Conservation (phyloP, 1,284 basidiomycete genomes). For the Omphalotus olearius region DNA sequence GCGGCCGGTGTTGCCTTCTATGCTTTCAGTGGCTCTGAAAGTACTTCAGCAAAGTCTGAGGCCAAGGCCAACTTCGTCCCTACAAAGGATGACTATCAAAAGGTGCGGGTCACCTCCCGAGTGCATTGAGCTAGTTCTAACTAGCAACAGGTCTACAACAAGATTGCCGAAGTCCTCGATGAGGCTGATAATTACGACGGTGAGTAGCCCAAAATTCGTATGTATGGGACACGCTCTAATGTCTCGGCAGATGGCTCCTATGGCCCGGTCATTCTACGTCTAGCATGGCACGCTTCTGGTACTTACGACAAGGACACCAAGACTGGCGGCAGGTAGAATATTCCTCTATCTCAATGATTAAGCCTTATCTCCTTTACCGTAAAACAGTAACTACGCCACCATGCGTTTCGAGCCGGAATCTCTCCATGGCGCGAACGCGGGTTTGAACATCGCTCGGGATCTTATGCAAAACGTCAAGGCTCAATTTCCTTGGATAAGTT, state of each 20-base stretch:
- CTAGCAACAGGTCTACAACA: constrained; percentile 74
- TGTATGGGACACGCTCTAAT: background rate
- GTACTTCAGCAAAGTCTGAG: constrained; percentile 56
- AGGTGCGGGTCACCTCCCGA: constrained; percentile 42
- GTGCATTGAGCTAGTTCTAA: constrained; percentile 3
- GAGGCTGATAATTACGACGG: constrained; percentile 82
- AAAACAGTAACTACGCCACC: constrained; percentile 82
- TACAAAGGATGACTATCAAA: constrained; percentile 80
- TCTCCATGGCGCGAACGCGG: constrained; percentile 84
- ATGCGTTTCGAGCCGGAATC: constrained; percentile 92
- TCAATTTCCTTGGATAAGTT: constrained; percentile 87
- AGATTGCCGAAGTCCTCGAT: constrained; percentile 74
- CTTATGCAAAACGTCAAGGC: constrained; percentile 88
- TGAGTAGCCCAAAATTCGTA: constrained; percentile 28
- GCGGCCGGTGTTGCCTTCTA: constrained; percentile 54
- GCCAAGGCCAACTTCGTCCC: constrained; percentile 62
- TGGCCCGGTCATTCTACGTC: constrained; percentile 86
- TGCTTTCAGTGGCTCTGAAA: constrained; percentile 44
- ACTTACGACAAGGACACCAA: constrained; percentile 87
- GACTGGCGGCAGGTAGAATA: constrained; percentile 78
- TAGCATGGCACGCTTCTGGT: constrained; percentile 92
- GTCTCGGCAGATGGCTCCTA: constrained; percentile 75
- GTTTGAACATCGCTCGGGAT: constrained; percentile 77
- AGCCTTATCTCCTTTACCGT: background rate
- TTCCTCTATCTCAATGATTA: constrained; percentile 10